These are phyloP conservation scores for Apiospora koreana DNA, from an alignment of 2,329 filamentous ascomycete genomes.

Conservation along the genomic window DNA sequence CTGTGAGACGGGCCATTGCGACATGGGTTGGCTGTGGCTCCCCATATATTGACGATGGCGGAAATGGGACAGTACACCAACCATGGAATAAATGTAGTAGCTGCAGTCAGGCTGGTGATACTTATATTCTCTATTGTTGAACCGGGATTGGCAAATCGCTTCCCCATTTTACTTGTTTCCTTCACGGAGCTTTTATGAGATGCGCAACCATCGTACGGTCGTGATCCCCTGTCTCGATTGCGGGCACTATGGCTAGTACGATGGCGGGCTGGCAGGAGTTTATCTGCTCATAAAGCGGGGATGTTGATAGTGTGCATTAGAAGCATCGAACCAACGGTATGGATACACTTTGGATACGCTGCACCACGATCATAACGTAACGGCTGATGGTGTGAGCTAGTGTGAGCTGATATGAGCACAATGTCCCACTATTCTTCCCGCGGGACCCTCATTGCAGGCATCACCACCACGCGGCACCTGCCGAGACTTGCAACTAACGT, in stretches of 20 bases:
- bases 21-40: not conserved
- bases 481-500: not conserved
- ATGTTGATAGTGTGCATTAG: not conserved
- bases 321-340: not conserved
- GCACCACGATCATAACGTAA: not conserved
- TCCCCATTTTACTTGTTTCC: too few species aligned
- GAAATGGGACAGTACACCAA: too few species aligned
- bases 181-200: too few species aligned
- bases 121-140: too few species aligned
- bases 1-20: not conserved
- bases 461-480: not conserved
- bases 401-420: conserved; percentile 1
- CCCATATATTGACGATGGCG: too few species aligned
- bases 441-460: not conserved
- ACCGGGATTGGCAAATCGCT: too few species aligned
- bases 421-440: not conserved
- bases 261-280: not conserved
- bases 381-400: not conserved
- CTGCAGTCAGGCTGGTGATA: not conserved
- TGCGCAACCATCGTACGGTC: too few species aligned
- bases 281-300: not conserved
- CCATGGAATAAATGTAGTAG: not conserved
- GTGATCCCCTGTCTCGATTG: too few species aligned
- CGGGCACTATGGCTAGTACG: too few species aligned
- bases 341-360: not conserved